Evolutionary conservation across 1,139 yeast genomes (phyloP), one percentile per base, ranked within the genome.

Genomic region (Wickerhamomyces sp.): DNA sequence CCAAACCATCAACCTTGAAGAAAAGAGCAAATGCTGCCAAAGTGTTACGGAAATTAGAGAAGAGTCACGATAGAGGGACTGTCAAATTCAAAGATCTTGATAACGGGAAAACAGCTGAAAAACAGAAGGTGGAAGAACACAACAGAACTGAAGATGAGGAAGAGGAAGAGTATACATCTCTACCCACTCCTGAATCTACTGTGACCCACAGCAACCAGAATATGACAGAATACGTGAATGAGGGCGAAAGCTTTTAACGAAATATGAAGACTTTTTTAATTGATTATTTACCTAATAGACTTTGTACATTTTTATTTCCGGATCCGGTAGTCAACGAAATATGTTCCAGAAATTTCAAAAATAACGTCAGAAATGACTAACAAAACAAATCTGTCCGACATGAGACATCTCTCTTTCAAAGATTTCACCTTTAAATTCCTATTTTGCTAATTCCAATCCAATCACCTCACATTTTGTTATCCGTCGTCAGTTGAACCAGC

Each of bases 101-200:
- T n/a, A n/a, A 41, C 6, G n/a, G 18, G 10, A 42, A 31, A n/a
- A 27, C 14, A 7, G 33, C 6, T 7, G 15, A 34, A n/a, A 6
- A 37, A 32, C 39, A 10, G 37, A 35, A 18, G 11, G 14, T 9
- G 29, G 31, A 29, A 29, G 45, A 36, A 7, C 29, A 39, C 9
- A 41, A 40, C 11, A 10, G 14, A 4, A 10, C 35, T 2, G 13
- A n/a, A 14, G 35, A 31, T 3, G 41, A 14, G 18, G 33, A 13
- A 10, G 36, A 35, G 1, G 40, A 23, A 7, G 52, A 48, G 18
- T 54, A 53, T 29, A 44, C 51, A 3, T 51, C 62, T 1, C 39
- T 58, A 13, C 62, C 62, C 1, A 58, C 62, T 0, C 62, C 62
- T 1, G 61, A 57, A 37, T 56, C 60, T 2, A 55, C 61, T 3